Percentiles rank a stretch among this genome's conserved stretches.
These are phyloP conservation scores for Microthyrium microscopicum DNA, from an alignment of 2,329 filamentous ascomycete genomes.

Conservation along the genomic window DNA sequence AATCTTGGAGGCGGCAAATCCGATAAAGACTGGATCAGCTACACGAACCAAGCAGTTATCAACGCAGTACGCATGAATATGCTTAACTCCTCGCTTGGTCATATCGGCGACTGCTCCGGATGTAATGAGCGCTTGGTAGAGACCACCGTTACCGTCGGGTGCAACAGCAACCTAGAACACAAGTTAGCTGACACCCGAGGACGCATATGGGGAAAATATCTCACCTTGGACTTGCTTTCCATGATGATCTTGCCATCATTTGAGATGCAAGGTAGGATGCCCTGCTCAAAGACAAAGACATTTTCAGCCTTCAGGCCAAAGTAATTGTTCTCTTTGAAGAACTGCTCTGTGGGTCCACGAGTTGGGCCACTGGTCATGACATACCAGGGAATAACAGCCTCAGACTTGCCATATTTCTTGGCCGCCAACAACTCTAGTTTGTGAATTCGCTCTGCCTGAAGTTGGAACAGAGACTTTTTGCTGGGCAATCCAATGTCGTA, in stretches of 20 bases:
- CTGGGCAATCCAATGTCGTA: constrained; percentile 92
- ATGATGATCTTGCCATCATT: constrained; percentile 96
- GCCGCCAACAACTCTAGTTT: constrained; percentile 71
- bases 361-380: constrained; percentile 98
- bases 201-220: background rate
- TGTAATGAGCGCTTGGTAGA: constrained; percentile 79
- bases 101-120: constrained; percentile 75
- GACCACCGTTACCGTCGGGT: constrained; percentile 90
- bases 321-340: constrained; percentile 78
- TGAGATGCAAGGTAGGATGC: constrained; percentile 88
- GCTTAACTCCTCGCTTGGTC: constrained; percentile 73
- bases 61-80: constrained; percentile 95
- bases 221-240: constrained; percentile 67
- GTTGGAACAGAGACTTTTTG: constrained; percentile 88
- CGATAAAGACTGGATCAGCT: constrained; percentile 90
- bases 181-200: constrained; percentile 9
- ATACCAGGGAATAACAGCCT: constrained; percentile 70
- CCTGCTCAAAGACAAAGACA: constrained; percentile 89
- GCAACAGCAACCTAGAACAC: constrained; percentile 74
- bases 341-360: constrained; percentile 75
- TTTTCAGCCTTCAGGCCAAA: constrained; percentile 80
- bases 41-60: constrained; percentile 99
- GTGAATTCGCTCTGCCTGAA: constrained; percentile 85
- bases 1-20: constrained; percentile 72
- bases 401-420: constrained; percentile 43